Percentiles rank a stretch among this genome's conserved stretches.
Conservation (phyloP, 495 filamentous ascomycete genomes). For the Jackrogersella multiformis region DNA sequence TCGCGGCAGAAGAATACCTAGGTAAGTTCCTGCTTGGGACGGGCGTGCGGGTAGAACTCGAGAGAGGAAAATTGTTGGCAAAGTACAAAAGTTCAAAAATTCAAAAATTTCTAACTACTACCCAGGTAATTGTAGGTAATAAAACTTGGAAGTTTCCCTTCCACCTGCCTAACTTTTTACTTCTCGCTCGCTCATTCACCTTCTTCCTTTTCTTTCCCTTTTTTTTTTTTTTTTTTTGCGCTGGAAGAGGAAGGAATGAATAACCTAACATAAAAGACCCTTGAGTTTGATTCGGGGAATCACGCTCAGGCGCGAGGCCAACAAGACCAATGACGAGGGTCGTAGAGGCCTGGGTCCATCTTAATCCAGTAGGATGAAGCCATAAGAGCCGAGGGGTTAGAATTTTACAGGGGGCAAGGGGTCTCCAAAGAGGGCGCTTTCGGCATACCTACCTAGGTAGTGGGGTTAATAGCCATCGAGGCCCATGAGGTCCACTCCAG, state of each 20-base stretch:
- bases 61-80: conserved; percentile 14
- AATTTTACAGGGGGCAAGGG: conserved; percentile 36
- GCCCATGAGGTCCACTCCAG: background rate
- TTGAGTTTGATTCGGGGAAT: conserved; percentile 43
- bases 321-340: conserved; percentile 36
- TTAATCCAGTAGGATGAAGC: conserved; percentile 42
- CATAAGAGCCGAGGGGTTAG: conserved; percentile 43
- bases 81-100: conserved; percentile 5
- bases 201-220: background rate
- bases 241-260: conserved; percentile 43
- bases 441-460: conserved; percentile 37
- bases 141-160: conserved; percentile 1
- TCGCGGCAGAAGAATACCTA: conserved; percentile 28
- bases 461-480: conserved; percentile 22
- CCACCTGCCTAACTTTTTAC: conserved; percentile 1
- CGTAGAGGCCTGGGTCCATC: conserved; percentile 34
- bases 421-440: conserved; percentile 28
- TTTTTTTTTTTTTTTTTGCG: conserved; percentile 22
- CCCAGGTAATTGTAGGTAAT: too few species aligned
- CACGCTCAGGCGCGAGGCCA: conserved; percentile 38
- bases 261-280: conserved; percentile 24
- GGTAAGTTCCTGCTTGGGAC: background rate
- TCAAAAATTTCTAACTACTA: conserved; percentile 21
- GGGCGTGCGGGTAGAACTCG: conserved; percentile 3
- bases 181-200: background rate